Conservation (phyloP, 2,329 filamentous ascomycete species). For the Geosmithia putterillii region DNA sequence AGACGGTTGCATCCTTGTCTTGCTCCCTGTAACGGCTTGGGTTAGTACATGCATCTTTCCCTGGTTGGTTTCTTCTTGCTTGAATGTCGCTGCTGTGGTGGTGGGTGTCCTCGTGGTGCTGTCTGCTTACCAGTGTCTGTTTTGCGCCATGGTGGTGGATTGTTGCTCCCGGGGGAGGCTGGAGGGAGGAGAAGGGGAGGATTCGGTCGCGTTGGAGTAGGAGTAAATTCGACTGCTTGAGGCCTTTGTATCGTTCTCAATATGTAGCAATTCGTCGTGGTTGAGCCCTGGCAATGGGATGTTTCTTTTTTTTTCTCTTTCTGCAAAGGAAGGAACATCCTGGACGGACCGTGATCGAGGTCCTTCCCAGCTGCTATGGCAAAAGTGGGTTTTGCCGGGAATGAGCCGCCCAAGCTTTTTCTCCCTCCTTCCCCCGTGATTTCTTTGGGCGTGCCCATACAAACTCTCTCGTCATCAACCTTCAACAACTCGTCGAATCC, state of each 20-base stretch:
- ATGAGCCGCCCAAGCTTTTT: constrained; percentile 12
- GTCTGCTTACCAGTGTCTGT: constrained; percentile 55
- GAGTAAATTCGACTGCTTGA: too few relatives aligned
- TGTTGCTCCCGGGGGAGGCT: background rate
- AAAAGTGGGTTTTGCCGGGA: constrained; percentile 11
- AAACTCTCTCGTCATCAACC: too few relatives aligned
- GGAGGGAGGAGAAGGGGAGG: background rate
- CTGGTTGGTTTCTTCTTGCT: constrained; percentile 62
- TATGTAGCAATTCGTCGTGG: too few relatives aligned
- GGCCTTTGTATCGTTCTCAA: too few relatives aligned
- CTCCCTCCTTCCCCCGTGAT: background rate
- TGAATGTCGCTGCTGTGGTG: constrained; percentile 36
- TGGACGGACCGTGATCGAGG: too few relatives aligned
- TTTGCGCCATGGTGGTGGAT: constrained; percentile 46
- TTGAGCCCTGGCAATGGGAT: too few relatives aligned
- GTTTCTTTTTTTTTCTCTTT: too few relatives aligned
- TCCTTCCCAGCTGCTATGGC: background rate
- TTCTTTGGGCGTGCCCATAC: too few relatives aligned
- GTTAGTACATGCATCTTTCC: constrained; percentile 6
- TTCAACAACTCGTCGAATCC: too few relatives aligned
- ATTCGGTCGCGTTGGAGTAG: background rate
- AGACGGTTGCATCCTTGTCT: constrained; percentile 96
- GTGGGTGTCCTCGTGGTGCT: background rate
- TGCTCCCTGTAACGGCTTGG: constrained; percentile 58
- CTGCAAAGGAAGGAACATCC: too few relatives aligned